Conservation (phyloP, 345 rosid genomes). For the Schrenkiella parvula region DNA sequence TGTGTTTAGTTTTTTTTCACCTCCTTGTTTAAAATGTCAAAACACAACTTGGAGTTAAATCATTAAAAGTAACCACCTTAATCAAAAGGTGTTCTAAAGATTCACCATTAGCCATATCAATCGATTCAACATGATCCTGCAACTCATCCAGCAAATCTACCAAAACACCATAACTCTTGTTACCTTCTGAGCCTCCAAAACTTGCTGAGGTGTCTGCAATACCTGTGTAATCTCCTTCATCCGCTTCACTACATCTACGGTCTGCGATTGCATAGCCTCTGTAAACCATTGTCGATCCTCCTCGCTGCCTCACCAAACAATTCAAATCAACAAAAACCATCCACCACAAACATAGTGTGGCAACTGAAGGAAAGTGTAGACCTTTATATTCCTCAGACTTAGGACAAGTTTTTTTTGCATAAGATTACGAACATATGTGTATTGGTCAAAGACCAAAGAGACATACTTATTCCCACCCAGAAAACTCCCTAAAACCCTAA, state of each 20-base stretch:
- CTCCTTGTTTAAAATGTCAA: no score
- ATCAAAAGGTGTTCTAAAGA: no score
- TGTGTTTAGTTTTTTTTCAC: no score
- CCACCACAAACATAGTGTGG: neutral
- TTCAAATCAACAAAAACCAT: neutral
- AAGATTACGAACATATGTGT: neutral
- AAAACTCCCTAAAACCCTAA: neutral
- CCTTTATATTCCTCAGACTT: neutral
- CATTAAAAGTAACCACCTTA: no score
- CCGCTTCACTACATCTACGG: slow-evolving; percentile 65
- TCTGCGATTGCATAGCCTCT: slow-evolving; percentile 91
- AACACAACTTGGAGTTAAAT: no score
- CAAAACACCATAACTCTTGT: neutral
- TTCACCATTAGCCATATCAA: slow-evolving; percentile 36
- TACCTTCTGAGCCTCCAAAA: slow-evolving; percentile 80
- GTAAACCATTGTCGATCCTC: slow-evolving; percentile 89
- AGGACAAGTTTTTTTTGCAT: neutral
- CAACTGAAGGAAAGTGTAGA: neutral
- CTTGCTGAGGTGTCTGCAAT: slow-evolving; percentile 67
- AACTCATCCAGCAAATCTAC: slow-evolving; percentile 32
- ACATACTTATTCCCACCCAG: neutral
- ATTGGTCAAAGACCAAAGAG: no score
- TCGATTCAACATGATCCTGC: slow-evolving; percentile 31
- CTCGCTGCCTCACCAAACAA: slow-evolving; percentile 43
- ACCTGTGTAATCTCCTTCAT: slow-evolving; percentile 90